Percentiles rank a stretch among this genome's conserved stretches.
These are phyloP conservation scores for Fraxinus pennsylvanica DNA, from an alignment of 257 asterid species.

Conservation along the genomic window DNA sequence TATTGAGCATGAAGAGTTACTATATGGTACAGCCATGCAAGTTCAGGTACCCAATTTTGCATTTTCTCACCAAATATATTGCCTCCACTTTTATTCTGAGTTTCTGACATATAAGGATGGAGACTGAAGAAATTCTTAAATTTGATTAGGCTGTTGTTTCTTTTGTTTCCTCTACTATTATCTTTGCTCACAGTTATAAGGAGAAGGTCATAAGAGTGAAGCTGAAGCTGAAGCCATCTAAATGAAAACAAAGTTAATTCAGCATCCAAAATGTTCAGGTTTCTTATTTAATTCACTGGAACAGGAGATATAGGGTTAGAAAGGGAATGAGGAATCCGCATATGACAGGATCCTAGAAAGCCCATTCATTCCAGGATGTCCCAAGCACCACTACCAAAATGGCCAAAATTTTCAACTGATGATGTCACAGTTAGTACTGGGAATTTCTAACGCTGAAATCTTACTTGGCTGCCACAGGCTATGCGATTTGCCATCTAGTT, in stretches of 20 bases:
- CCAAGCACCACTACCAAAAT: no score
- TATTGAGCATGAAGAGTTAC: slow-evolving; percentile 86
- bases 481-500: no score
- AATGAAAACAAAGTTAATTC: slow-evolving; percentile 4
- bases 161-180: background rate
- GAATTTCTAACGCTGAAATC: no score
- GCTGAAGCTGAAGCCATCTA: background rate
- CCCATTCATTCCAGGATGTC: no score
- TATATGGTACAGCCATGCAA: slow-evolving; percentile 71
- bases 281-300: background rate
- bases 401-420: no score
- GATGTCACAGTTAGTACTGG: no score
- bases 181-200: background rate
- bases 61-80: background rate
- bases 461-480: no score
- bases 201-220: background rate
- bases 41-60: slow-evolving; percentile 63
- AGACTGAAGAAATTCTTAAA: slow-evolving; percentile 6
- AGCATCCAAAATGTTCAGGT: background rate
- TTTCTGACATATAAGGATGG: background rate
- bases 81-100: background rate
- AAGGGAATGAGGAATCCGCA: no score
- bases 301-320: no score
- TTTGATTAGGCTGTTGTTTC: slow-evolving; percentile 13
- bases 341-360: no score